Evolutionary conservation across 2,329 filamentous ascomycete species (phyloP).

Genomic region (Aureobasidium sp.): DNA sequence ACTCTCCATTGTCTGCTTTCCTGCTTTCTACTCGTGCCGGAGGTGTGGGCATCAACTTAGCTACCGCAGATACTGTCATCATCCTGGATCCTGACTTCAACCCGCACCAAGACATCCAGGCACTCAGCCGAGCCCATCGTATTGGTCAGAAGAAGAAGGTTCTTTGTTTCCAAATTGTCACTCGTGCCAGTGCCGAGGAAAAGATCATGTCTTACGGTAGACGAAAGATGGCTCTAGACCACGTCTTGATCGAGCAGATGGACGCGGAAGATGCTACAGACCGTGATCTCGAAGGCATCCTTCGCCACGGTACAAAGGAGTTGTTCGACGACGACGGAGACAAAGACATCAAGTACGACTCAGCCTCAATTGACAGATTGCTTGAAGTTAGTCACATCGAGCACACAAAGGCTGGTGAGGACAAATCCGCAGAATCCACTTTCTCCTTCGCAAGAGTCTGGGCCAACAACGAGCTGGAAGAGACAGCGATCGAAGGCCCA

Average conservation of each 20-base stretch:
- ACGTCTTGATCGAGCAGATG: conserved; percentile 89
- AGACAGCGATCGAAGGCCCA: conserved; percentile 51
- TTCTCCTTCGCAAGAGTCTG: conserved; percentile 90
- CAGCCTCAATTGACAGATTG: conserved; percentile 74
- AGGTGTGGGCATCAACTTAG: conserved; percentile 94
- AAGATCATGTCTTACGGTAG: conserved; percentile 93
- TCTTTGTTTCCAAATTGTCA: conserved; percentile 90
- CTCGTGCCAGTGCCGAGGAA: conserved; percentile 81
- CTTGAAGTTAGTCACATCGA: conserved; percentile 82
- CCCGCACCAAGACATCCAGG: conserved; percentile 95
- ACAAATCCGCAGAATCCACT: conserved; percentile 64
- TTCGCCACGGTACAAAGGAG: conserved; percentile 79
- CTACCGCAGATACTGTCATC: conserved; percentile 94
- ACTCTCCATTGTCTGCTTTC: conserved; percentile 81
- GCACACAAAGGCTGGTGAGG: conserved; percentile 57
- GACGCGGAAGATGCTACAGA: conserved; percentile 73
- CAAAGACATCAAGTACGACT: conserved; percentile 73
- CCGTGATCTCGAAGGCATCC: conserved; percentile 76
- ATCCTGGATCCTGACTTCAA: conserved; percentile 98
- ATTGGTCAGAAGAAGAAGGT: conserved; percentile 97
- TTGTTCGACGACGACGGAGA: conserved; percentile 73
- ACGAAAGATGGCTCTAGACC: conserved; percentile 92
- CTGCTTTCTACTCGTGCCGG: conserved; percentile 89
- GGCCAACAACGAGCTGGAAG: conserved; percentile 71
- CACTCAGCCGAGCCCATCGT: conserved; percentile 85